A percentile compares a stretch with the other conserved stretches of the same genome.
These are phyloP conservation scores for Phaeosphaeriaceae sp. DNA, from an alignment of 2,329 filamentous ascomycete species.

Conservation along the genomic window DNA sequence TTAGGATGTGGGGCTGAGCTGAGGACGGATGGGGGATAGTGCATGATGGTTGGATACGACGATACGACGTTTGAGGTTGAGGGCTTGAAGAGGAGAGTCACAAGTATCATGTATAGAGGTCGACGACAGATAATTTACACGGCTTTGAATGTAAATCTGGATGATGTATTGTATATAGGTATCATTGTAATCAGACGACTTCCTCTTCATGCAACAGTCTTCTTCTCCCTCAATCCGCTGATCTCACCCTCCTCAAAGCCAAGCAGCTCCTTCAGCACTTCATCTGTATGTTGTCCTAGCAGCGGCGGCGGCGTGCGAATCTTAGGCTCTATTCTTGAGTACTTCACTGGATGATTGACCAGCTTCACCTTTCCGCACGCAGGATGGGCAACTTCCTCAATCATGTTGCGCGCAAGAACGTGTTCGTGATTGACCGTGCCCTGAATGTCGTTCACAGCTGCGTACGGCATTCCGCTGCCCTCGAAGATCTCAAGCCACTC, in stretches of 20 bases:
- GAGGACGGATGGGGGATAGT: background rate
- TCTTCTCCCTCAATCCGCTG: constrained; percentile 11
- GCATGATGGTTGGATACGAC: background rate
- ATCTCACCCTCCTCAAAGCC: constrained; percentile 35
- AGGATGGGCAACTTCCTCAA: constrained; percentile 82
- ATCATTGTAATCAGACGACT: background rate
- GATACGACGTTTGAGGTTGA: background rate
- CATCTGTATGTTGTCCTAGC: constrained; percentile 60
- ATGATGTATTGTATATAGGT: background rate
- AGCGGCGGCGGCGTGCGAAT: constrained; percentile 81
- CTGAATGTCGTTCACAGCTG: constrained; percentile 91
- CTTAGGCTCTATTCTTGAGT: constrained; percentile 78
- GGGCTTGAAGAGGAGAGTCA: background rate
- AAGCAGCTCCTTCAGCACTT: constrained; percentile 40
- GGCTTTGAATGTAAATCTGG: background rate
- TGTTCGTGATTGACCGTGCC: constrained; percentile 83
- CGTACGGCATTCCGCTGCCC: constrained; percentile 90
- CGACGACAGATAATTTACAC: background rate
- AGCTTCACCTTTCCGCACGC: constrained; percentile 84
- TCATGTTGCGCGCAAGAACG: constrained; percentile 81
- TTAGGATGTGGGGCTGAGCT: constrained; percentile 1
- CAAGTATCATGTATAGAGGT: background rate
- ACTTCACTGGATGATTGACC: constrained; percentile 93
- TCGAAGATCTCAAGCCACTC: constrained; percentile 90
- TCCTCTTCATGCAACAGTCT: constrained; percentile 17